Percentiles rank a stretch among this genome's conserved stretches.
Conservation (phyloP, 1,139 yeast species). For the Pichia sp. region DNA sequence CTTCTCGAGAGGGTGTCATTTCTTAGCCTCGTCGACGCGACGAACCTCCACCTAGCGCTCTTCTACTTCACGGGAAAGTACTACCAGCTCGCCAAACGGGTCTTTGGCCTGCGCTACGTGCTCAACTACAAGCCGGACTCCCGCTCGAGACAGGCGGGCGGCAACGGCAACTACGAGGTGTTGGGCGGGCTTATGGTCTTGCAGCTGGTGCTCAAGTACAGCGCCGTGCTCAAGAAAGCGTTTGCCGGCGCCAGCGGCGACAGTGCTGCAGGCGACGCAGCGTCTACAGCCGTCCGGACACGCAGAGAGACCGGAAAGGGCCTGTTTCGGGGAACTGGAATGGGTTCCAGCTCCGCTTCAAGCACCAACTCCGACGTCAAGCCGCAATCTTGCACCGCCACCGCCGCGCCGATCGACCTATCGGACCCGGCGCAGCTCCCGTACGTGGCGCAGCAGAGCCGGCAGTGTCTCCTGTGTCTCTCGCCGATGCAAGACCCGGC, state of each 20-base stretch:
- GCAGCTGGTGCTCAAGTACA: conserved; percentile 51
- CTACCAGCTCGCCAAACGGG: conserved; percentile 70
- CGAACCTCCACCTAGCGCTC: conserved; percentile 70
- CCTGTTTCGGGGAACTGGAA: background rate
- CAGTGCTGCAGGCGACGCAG: no score
- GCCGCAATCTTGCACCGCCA: background rate
- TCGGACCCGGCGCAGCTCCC: conserved; percentile 55
- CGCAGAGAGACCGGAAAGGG: conserved; percentile 3
- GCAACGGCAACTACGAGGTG: conserved; percentile 68
- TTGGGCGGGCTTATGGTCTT: conserved; percentile 66
- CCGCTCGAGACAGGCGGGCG: conserved; percentile 34
- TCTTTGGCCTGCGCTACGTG: conserved; percentile 77
- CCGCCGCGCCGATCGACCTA: conserved; percentile 40
- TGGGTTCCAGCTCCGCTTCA: no score
- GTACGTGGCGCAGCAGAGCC: conserved; percentile 64
- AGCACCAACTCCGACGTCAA: no score
- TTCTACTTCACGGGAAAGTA: conserved; percentile 81
- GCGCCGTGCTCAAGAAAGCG: background rate
- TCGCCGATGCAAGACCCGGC: conserved; percentile 78
- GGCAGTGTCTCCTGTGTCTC: conserved; percentile 81
- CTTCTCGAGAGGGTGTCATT: conserved; percentile 31
- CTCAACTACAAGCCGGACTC: conserved; percentile 58
- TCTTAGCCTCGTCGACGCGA: conserved; percentile 45
- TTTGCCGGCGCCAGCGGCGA: background rate
- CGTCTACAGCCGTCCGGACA: background rate